These are phyloP conservation scores for Solanum lycopersicoides DNA, from an alignment of 257 asterid species.

Conservation along the genomic window DNA sequence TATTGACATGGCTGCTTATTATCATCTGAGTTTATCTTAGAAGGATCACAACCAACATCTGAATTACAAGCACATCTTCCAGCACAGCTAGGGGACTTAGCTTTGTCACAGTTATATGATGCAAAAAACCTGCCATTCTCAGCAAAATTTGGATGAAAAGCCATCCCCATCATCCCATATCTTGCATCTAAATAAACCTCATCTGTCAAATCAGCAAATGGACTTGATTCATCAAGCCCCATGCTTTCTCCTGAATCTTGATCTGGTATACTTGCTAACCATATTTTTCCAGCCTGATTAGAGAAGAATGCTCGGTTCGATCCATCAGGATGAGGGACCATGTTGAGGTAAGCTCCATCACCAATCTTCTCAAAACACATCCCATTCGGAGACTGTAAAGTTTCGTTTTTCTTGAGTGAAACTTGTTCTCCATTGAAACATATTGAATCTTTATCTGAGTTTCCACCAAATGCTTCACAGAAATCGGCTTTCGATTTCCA, in stretches of 20 bases:
- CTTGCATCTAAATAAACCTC: conserved; percentile 52
- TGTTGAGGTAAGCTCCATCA: conserved; percentile 60
- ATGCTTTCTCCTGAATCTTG: conserved; percentile 65
- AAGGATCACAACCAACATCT: conserved; percentile 82
- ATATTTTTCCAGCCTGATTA: conserved; percentile 61
- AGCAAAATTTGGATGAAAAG: conserved; percentile 71
- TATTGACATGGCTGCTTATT: conserved; percentile 50
- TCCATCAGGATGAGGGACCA: conserved; percentile 93
- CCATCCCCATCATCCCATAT: conserved; percentile 94
- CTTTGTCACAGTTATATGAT: conserved; percentile 72
- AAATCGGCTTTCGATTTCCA: conserved; percentile 73
- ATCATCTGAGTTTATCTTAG: conserved; percentile 41
- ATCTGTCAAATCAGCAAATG: conserved; percentile 80
- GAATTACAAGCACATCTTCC: conserved; percentile 89
- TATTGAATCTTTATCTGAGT: conserved; percentile 17
- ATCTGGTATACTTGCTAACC: conserved; percentile 77
- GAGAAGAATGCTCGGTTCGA: conserved; percentile 79
- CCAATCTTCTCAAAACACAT: conserved; percentile 76
- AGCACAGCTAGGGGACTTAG: conserved; percentile 50
- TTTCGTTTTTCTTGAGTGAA: conserved; percentile 31
- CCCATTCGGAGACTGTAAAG: conserved; percentile 42
- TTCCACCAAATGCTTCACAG: conserved; percentile 64
- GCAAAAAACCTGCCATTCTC: conserved; percentile 87
- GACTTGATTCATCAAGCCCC: conserved; percentile 61
- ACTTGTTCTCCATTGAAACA: conserved; percentile 62